These are phyloP conservation scores for Lachnellula arida DNA, from an alignment of 2,329 filamentous ascomycete genomes.

Conservation along the genomic window DNA sequence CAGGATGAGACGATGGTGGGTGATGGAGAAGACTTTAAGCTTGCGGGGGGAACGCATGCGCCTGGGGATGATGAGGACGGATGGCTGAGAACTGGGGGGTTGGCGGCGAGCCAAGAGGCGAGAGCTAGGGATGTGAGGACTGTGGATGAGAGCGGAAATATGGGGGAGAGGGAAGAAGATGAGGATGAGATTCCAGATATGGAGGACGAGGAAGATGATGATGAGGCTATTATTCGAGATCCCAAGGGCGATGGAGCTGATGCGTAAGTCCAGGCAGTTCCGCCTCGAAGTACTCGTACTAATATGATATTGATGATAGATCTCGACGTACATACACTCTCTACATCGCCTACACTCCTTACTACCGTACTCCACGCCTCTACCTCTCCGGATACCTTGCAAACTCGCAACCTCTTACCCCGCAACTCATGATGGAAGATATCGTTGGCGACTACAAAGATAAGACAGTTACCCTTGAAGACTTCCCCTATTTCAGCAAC, in stretches of 20 bases:
- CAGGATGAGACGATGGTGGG: constrained; percentile 82
- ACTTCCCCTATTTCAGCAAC: constrained; percentile 91
- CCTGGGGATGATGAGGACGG: constrained; percentile 70
- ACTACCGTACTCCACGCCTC: constrained; percentile 91
- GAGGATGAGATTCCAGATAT: constrained; percentile 92
- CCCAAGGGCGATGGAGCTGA: constrained; percentile 35
- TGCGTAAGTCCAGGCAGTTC: constrained; percentile 22
- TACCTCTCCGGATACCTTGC: constrained; percentile 89
- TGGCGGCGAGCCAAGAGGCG: constrained; percentile 69
- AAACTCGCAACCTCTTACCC: constrained; percentile 74
- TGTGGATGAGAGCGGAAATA: constrained; percentile 82
- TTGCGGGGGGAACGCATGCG: constrained; percentile 38
- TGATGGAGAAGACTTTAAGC: constrained; percentile 63
- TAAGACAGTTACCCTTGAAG: constrained; percentile 96
- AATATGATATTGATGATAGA: constrained; percentile 39
- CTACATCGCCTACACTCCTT: constrained; percentile 96
- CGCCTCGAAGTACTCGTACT: constrained; percentile 6
- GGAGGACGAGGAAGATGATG: constrained; percentile 92
- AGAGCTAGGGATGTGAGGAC: constrained; percentile 79
- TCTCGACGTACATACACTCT: constrained; percentile 91
- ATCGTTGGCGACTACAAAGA: constrained; percentile 96
- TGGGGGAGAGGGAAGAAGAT: constrained; percentile 68
- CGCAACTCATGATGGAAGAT: constrained; percentile 90
- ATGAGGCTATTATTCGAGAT: constrained; percentile 92
- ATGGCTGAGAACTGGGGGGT: constrained; percentile 84